These are phyloP conservation scores for Penicillium samsonianum DNA, from an alignment of 495 filamentous ascomycete species.

Conservation along the genomic window DNA sequence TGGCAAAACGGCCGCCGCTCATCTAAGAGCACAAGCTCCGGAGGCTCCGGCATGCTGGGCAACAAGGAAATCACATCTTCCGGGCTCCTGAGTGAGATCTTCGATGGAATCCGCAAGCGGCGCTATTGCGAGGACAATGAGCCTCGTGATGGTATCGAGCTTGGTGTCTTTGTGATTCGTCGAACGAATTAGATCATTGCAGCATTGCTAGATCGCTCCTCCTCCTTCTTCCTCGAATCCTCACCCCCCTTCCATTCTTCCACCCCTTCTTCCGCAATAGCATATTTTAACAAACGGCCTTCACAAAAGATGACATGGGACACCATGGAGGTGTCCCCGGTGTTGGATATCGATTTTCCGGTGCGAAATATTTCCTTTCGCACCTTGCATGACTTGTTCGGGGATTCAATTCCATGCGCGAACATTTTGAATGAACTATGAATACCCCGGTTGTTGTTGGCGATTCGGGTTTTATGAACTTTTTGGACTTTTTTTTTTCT, in stretches of 20 bases:
- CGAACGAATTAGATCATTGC: constrained; percentile 39
- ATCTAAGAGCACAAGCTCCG: constrained; percentile 35
- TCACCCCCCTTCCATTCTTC: constrained; percentile 18
- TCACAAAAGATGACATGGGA: constrained; percentile 26
- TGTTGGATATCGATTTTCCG: constrained; percentile 21
- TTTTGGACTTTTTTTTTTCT: constrained; percentile 10
- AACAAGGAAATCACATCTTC: constrained; percentile 52
- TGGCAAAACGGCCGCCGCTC: constrained; percentile 54
- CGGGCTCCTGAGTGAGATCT: constrained; percentile 61
- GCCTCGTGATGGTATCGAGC: constrained; percentile 55
- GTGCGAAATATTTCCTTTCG: constrained; percentile 19
- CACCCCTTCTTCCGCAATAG: constrained; percentile 19
- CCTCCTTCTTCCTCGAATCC: not conserved
- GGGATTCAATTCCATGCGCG: not conserved
- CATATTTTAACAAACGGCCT: constrained; percentile 24
- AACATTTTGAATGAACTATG: constrained; percentile 28
- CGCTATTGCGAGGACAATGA: constrained; percentile 47
- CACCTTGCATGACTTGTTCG: constrained; percentile 25
- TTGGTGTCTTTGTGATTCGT: constrained; percentile 65
- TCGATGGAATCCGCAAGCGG: constrained; percentile 59
- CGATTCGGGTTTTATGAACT: constrained; percentile 31
- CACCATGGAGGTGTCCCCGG: constrained; percentile 24
- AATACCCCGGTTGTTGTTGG: constrained; percentile 44
- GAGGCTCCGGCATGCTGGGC: constrained; percentile 29
- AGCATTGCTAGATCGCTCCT: not conserved